Evolutionary conservation across 805 yeast genomes (phyloP).

Genomic region (Candida maris): DNA sequence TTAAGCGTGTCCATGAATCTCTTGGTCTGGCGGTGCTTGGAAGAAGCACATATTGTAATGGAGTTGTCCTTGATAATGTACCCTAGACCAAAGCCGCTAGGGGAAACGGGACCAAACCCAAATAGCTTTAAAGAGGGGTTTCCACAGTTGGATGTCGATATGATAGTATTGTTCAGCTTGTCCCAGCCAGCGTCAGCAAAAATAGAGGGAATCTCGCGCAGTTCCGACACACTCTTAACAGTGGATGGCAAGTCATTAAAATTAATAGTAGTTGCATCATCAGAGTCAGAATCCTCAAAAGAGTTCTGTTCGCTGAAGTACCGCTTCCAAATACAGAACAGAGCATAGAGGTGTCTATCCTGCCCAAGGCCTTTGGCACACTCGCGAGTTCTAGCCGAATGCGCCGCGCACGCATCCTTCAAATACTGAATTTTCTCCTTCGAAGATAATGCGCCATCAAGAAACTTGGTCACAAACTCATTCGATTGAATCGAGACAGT

Average conservation of each 20-base stretch:
- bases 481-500: slow-evolving; percentile 80
- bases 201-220: slow-evolving; percentile 58
- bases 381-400: slow-evolving; percentile 61
- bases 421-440: slow-evolving; percentile 57
- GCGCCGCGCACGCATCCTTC: slow-evolving; percentile 67
- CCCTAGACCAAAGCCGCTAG: slow-evolving; percentile 92
- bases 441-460: slow-evolving; percentile 59
- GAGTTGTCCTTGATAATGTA: slow-evolving; percentile 81
- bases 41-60: slow-evolving; percentile 75
- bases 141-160: slow-evolving; percentile 88
- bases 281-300: slow-evolving; percentile 28
- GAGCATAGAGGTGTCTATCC: slow-evolving; percentile 85
- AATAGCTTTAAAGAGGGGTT: slow-evolving; percentile 82
- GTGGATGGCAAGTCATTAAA: slow-evolving; percentile 24
- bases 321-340: slow-evolving; percentile 83
- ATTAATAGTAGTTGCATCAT: slow-evolving; percentile 33
- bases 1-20: slow-evolving; percentile 69
- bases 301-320: slow-evolving; percentile 36
- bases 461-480: slow-evolving; percentile 77
- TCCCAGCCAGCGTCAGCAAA: slow-evolving; percentile 91
- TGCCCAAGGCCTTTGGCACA: slow-evolving; percentile 83
- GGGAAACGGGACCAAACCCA: slow-evolving; percentile 89
- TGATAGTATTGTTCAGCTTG: slow-evolving; percentile 69
- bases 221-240: slow-evolving; percentile 19
- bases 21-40: slow-evolving; percentile 84